Evolutionary conservation across 805 yeast genomes (phyloP).

Genomic region (Ogataea pilisensis): DNA sequence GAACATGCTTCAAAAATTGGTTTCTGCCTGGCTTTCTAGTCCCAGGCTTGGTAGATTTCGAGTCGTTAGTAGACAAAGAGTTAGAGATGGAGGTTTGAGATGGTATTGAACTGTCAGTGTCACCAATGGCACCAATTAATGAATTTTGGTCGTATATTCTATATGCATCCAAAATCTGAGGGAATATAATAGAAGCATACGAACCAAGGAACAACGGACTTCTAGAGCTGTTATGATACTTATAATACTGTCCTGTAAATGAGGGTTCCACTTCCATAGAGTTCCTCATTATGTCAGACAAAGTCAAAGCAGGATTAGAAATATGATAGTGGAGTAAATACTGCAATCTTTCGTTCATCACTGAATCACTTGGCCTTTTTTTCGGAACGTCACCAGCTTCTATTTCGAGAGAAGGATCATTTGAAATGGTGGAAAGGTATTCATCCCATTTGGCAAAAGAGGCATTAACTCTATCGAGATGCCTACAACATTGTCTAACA

Average conservation of each 20-base stretch:
- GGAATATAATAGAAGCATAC: constrained; percentile 61
- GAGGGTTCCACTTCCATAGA: constrained; percentile 68
- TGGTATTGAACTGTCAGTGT: constrained; percentile 18
- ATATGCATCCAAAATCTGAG: constrained; percentile 51
- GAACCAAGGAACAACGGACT: constrained; percentile 60
- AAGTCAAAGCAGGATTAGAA: constrained; percentile 38
- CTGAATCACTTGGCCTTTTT: too few relatives aligned
- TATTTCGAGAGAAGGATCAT: constrained; percentile 33
- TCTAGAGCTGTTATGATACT: constrained; percentile 41
- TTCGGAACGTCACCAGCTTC: constrained; percentile 7
- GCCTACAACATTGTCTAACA: constrained; percentile 55
- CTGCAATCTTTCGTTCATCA: constrained; percentile 19
- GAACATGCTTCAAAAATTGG: constrained; percentile 48
- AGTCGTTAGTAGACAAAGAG: neutral
- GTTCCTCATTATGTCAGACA: constrained; percentile 54
- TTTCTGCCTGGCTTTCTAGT: constrained; percentile 33
- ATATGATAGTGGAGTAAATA: constrained; percentile 44
- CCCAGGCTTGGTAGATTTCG: constrained; percentile 1
- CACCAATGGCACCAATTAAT: constrained; percentile 53
- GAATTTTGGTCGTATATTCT: constrained; percentile 51
- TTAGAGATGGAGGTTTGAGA: neutral
- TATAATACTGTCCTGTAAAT: constrained; percentile 38
- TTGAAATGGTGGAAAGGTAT: constrained; percentile 48
- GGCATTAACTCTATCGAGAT: constrained; percentile 62
- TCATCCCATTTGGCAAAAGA: constrained; percentile 83